These are phyloP conservation scores for Venturia oleaginea DNA, from an alignment of 2,329 filamentous ascomycete genomes.

Conservation along the genomic window DNA sequence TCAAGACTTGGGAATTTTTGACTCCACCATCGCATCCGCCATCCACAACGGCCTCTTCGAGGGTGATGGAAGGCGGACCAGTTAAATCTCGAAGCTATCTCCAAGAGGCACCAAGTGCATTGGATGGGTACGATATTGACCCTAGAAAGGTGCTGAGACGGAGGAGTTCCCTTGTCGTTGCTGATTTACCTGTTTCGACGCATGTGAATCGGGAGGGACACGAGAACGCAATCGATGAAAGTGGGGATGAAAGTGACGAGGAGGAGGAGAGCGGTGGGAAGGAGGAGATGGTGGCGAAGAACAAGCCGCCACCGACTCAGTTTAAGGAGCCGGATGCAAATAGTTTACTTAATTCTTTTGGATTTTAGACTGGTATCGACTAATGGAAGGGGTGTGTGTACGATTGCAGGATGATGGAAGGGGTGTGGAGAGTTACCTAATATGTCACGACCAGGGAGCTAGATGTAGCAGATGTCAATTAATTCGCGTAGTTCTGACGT, in stretches of 20 bases:
- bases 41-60: constrained; percentile 17
- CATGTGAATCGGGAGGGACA: constrained; percentile 16
- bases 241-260: constrained; percentile 15
- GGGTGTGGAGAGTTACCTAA: not conserved
- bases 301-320: constrained; percentile 49
- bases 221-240: constrained; percentile 11
- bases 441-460: not conserved
- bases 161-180: constrained; percentile 69
- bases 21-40: constrained; percentile 28
- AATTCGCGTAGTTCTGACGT: not conserved
- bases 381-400: not conserved
- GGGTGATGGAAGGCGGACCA: not conserved
- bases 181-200: constrained; percentile 49
- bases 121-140: constrained; percentile 38
- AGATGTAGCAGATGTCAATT: too few relatives aligned
- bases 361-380: constrained; percentile 50
- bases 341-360: constrained; percentile 85
- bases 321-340: constrained; percentile 91
- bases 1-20: constrained; percentile 75
- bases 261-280: constrained; percentile 16
- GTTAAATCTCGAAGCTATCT: not conserved
- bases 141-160: constrained; percentile 60
- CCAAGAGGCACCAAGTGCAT: not conserved
- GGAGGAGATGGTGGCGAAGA: constrained; percentile 30
- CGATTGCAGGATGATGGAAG: not conserved